Conservation (phyloP, 805 yeast genomes). For the Saturnispora saitoi region DNA sequence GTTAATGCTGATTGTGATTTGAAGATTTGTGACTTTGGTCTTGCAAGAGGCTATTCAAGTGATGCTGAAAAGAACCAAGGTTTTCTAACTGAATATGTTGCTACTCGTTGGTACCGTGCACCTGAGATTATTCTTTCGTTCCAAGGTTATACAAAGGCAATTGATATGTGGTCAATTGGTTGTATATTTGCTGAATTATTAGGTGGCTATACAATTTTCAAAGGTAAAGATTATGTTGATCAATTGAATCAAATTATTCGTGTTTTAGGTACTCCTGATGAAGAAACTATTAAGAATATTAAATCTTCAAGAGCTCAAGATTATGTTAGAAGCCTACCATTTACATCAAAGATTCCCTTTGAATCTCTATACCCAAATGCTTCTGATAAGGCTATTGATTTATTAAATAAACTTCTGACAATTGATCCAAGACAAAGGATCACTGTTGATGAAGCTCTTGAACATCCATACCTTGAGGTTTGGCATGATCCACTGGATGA, state of each 20-base stretch:
- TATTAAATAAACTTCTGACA: conserved; percentile 70
- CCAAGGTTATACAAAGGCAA: conserved; percentile 92
- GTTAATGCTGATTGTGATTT: conserved; percentile 96
- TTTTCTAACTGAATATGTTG: conserved; percentile 95
- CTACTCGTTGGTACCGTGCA: conserved; percentile 98
- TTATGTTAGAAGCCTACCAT: conserved; percentile 81
- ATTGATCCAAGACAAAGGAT: conserved; percentile 80
- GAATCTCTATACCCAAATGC: conserved; percentile 69
- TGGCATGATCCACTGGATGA: conserved; percentile 96
- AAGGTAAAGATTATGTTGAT: conserved; percentile 94
- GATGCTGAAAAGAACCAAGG: conserved; percentile 82
- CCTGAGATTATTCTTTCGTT: conserved; percentile 95
- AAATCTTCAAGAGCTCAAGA: conserved; percentile 88
- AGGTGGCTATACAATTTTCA: conserved; percentile 85
- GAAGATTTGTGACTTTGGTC: conserved; percentile 93
- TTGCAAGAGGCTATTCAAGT: conserved; percentile 84
- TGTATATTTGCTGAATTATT: conserved; percentile 91
- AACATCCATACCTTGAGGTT: conserved; percentile 77
- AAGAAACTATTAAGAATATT: conserved; percentile 55
- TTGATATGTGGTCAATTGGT: conserved; percentile 97
- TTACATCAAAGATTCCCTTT: conserved; percentile 72
- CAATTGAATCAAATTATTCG: conserved; percentile 83
- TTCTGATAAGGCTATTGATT: conserved; percentile 77
- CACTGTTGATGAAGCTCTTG: conserved; percentile 79
- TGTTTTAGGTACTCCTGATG: conserved; percentile 87